These are phyloP conservation scores for Chalciporus piperatus DNA, from an alignment of 768 basidiomycete species.

Conservation along the genomic window DNA sequence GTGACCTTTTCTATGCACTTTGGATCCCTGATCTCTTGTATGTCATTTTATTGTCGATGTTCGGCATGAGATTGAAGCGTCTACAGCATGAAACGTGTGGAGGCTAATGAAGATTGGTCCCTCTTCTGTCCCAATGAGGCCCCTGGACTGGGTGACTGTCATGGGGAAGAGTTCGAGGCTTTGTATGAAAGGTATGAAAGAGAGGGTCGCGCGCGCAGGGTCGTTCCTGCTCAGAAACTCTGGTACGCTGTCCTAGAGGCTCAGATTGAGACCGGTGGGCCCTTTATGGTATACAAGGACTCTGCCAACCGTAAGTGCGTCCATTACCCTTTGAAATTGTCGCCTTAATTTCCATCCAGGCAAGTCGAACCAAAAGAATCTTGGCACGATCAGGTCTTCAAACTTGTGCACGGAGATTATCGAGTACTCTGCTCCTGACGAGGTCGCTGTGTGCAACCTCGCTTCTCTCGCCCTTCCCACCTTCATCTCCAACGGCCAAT, in stretches of 20 bases:
- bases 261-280: slow-evolving; percentile 98
- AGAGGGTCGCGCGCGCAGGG: slow-evolving; percentile 83
- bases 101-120: slow-evolving; percentile 86
- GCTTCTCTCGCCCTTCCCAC: slow-evolving; percentile 95
- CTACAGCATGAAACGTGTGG: slow-evolving; percentile 92
- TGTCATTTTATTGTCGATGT: slow-evolving; percentile 24
- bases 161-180: slow-evolving; percentile 85
- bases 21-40: slow-evolving; percentile 98
- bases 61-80: not conserved
- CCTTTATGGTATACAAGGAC: slow-evolving; percentile 99
- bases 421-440: slow-evolving; percentile 96
- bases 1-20: slow-evolving; percentile 96
- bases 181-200: slow-evolving; percentile 85
- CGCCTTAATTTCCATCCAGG: slow-evolving; percentile 39
- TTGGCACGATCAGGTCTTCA: slow-evolving; percentile 98
- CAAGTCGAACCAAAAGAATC: slow-evolving; percentile 98
- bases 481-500: slow-evolving; percentile 77
- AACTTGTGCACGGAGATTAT: slow-evolving; percentile 99
- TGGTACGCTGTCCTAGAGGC: slow-evolving; percentile 98
- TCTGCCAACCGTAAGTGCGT: slow-evolving; percentile 74
- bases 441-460: slow-evolving; percentile 97
- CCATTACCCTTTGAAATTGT: not conserved
- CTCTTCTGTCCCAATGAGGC: slow-evolving; percentile 98
- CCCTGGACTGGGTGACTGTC: slow-evolving; percentile 82
- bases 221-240: slow-evolving; percentile 91